These are phyloP conservation scores for Alternaria sp. DNA, from an alignment of 2,329 filamentous ascomycete species.

Conservation along the genomic window DNA sequence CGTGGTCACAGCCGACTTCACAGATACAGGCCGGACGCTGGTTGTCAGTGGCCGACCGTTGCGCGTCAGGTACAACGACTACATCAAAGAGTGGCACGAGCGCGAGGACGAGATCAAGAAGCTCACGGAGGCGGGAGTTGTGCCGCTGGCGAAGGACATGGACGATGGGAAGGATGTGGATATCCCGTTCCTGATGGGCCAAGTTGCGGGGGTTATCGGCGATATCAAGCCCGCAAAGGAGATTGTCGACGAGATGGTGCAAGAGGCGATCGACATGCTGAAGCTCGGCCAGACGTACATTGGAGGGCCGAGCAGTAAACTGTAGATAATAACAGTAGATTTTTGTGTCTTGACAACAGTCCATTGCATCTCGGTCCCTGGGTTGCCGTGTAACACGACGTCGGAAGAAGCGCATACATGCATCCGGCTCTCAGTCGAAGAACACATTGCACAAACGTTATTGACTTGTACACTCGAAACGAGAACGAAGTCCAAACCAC, in stretches of 20 bases:
- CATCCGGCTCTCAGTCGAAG: background rate
- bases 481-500: background rate
- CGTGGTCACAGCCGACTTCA: slow-evolving; percentile 78
- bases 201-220: slow-evolving; percentile 80
- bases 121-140: slow-evolving; percentile 76
- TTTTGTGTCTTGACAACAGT: background rate
- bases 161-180: slow-evolving; percentile 84
- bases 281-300: slow-evolving; percentile 46
- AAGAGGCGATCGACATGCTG: slow-evolving; percentile 49
- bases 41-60: slow-evolving; percentile 83
- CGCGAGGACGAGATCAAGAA: slow-evolving; percentile 75
- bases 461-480: background rate
- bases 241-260: slow-evolving; percentile 91
- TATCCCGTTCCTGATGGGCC: slow-evolving; percentile 89
- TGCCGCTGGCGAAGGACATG: slow-evolving; percentile 83
- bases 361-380: slow-evolving; percentile 1
- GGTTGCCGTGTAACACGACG: slow-evolving; percentile 3
- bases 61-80: slow-evolving; percentile 81
- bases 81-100: slow-evolving; percentile 80
- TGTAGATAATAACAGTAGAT: slow-evolving; percentile 25
- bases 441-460: background rate
- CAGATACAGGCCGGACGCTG: slow-evolving; percentile 81
- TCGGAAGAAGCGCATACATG: background rate
- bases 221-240: slow-evolving; percentile 80
- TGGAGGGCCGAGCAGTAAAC: slow-evolving; percentile 39